phyloP scores from a whole-genome alignment of 176 grass and related monocot genomes.

The Ampelocalamus luodianensis region DNA sequence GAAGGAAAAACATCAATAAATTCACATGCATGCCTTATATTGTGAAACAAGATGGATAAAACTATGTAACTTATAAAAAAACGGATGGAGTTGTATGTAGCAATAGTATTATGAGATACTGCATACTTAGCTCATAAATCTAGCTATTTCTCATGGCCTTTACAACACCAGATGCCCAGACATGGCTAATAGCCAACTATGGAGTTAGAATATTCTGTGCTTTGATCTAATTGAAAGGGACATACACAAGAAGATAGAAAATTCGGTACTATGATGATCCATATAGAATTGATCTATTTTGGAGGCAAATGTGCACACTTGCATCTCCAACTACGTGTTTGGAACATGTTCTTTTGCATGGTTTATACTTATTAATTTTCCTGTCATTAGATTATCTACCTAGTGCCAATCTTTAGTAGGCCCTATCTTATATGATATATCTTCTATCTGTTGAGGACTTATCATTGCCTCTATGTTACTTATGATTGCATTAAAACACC shows the following conservation, averaged over 20 bases:
- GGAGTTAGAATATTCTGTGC: not conserved
- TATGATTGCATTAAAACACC: conserved; percentile 25
- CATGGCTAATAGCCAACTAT: not conserved
- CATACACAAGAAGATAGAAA: not conserved
- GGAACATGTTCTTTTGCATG: not conserved
- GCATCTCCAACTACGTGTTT: not conserved
- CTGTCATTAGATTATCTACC: conserved; percentile 8
- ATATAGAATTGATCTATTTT: conserved; percentile 8
- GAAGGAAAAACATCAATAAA: not conserved
- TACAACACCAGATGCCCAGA: not conserved
- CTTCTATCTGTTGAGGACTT: not conserved
- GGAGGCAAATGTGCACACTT: not conserved
- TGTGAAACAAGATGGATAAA: not conserved
- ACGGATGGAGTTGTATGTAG: too few relatives aligned
- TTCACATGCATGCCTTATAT: not conserved
- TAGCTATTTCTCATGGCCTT: not conserved
- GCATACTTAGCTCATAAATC: not conserved
- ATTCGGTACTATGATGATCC: not conserved
- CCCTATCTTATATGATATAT: not conserved
- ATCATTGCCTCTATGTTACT: conserved; percentile 14
- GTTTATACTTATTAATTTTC: not conserved
- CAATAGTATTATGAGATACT: not conserved
- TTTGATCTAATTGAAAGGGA: not conserved
- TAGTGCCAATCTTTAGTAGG: conserved; percentile 2
- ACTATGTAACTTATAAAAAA: too few relatives aligned